Conservation (phyloP, 495 filamentous ascomycete genomes). For the Penicillium roqueforti region DNA sequence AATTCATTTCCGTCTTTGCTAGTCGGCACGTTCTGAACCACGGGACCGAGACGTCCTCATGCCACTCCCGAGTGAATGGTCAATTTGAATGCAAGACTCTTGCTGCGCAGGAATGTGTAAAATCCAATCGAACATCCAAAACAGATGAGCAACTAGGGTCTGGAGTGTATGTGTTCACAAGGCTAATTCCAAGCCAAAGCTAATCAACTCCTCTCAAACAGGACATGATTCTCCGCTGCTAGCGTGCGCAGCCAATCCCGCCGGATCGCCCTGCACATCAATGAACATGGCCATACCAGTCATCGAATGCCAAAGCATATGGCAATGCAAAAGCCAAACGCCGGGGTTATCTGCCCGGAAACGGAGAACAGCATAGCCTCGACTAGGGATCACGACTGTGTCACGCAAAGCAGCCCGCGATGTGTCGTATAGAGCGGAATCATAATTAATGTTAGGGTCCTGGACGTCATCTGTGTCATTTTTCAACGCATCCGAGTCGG, state of each 20-base stretch:
- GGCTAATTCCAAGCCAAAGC: background rate
- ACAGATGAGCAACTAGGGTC: background rate
- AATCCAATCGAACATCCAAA: too few relatives aligned
- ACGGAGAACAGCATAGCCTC: slow-evolving; percentile 57
- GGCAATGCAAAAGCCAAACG: slow-evolving; percentile 56
- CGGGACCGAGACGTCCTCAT: slow-evolving; percentile 49
- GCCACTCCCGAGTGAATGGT: slow-evolving; percentile 54
- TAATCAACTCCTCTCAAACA: background rate
- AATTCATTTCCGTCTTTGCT: slow-evolving; percentile 43
- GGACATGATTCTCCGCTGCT: background rate
- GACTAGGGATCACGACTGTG: slow-evolving; percentile 53
- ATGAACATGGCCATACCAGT: slow-evolving; percentile 46
- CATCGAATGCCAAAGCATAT: slow-evolving; percentile 62
- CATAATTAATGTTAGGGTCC: background rate
- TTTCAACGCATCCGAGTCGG: background rate
- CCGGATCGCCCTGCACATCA: slow-evolving; percentile 25
- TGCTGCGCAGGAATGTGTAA: slow-evolving; percentile 43
- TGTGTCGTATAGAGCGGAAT: slow-evolving; percentile 34
- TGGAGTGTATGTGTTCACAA: background rate
- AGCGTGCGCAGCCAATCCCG: slow-evolving; percentile 20
- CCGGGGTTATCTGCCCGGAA: slow-evolving; percentile 67
- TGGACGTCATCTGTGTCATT: background rate
- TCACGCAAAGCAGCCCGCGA: slow-evolving; percentile 43
- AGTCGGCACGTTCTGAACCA: slow-evolving; percentile 53
- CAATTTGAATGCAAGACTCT: slow-evolving; percentile 42